Base-by-base conservation (phyloP, 441 rosid genomes). In the Kokia cookei region DNA sequence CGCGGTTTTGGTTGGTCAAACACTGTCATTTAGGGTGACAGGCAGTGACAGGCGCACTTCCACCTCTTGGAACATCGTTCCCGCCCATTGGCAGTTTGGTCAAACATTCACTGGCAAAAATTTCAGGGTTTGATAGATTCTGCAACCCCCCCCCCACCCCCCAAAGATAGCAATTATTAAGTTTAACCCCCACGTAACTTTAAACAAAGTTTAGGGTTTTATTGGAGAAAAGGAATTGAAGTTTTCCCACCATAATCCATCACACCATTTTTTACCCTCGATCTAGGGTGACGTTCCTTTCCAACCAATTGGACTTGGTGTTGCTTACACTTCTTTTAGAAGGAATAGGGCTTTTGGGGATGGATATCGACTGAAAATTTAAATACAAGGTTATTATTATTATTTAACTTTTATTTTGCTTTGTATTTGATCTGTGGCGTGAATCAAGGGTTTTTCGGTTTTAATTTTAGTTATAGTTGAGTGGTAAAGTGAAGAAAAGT, bases 61-160 rank as follows among this genome's bases (percentile, higher is more conserved):
- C 57, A 84, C 87, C 70, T 84, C 87, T 1, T 79, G 83, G 83
- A 84, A 84, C 80, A 80, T 84, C 5, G 85, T 77, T 64, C 87
- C 87, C 24, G 60, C 83, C 53, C 24, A 77, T 70, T 84, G 87
- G 87, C 85, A 79, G 77, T 84, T 84, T 3, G 87, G 87, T 71
- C 85, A 84, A 64, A 84, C 87, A 8, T 84, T 81, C 79, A 75
- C 74, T 19, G 87, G 87, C 6, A 82, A 82, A 50, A 84, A 84
- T 77, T 84, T 84, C 85, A 75, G 87, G 67, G 85, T 84, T 17
- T 84, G 62, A 71, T 37, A 14, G 19, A 70, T 5, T 17, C 40
- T 13, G 11, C 15, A 14, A 50, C 62, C 29, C 35, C n/a, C n/a
- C n/a, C n/a, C n/a, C n/a, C n/a, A n/a, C n/a, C 35, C 4, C 5